Evolutionary conservation across 2,329 filamentous ascomycete species (phyloP), one percentile per base, ranked within the genome.

Genomic region (Thielaviopsis ethacetica): DNA sequence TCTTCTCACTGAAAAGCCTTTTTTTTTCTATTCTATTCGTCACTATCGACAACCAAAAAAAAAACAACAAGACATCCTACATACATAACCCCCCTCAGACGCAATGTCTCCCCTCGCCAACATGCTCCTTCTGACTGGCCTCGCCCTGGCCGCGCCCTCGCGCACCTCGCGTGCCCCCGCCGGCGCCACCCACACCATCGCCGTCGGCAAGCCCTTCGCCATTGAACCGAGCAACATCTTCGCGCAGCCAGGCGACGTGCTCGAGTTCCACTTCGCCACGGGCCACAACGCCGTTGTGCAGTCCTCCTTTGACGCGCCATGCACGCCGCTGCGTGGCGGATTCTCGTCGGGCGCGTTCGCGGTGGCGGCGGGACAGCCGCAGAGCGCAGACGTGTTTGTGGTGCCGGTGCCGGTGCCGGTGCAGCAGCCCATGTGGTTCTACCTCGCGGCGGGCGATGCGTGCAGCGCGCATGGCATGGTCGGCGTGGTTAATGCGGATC

Each of bases 401-500:
- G 54, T 61, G 30, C n/a, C 24, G 12, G 17, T 53, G 26, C 12
- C 6, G n/a, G n/a, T 26, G 17, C 58, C 63, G 22, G 71, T 77
- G 63, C 73, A 71, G 1, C 78, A 75, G 53, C 81, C 82, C 1
- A 76, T 83, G 61, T 85, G 82, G 81, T 77, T 78, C 65, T 85
- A 83, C 72, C 84, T 81, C 67, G 77, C 77, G 70, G 65, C 67
- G 65, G n/a, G 34, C 24, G 47, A 50, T 17, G 10, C 26, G 19
- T 63, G 53, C 53, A 19, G 76, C 71, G 70, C 74, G 63, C 69
- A 66, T 12, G 74, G 75, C 61, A 78, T 78, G 76, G 69, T 71
- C 2, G 75, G 72, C 15, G 71, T 75, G 49, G 72, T 78, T 68
- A 78, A 78, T 67, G 66, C 15, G 66, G 65, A 24, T 69, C 5